Evolutionary conservation across 805 yeast species (phyloP).

Genomic region (Yarrowia porcina): DNA sequence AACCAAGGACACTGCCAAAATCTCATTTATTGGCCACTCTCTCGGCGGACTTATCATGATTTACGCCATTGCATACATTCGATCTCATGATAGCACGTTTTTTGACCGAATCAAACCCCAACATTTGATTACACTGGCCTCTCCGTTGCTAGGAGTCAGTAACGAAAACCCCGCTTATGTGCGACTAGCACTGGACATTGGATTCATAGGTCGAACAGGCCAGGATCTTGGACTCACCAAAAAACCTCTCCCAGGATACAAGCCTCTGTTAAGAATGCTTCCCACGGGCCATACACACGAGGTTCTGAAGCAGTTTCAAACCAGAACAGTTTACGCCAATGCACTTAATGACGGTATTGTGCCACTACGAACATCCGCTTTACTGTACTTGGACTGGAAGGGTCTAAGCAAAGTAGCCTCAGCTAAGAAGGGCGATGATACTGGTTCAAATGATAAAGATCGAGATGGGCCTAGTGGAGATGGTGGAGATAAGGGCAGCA

Average conservation of each 20-base stretch:
- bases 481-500: conserved; percentile 26
- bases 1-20: conserved; percentile 48
- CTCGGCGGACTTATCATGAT: conserved; percentile 91
- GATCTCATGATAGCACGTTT: conserved; percentile 59
- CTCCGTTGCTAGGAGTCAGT: conserved; percentile 84
- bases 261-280: conserved; percentile 69
- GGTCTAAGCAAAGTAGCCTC: conserved; percentile 56
- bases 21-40: conserved; percentile 91
- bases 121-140: conserved; percentile 78
- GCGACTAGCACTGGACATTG: conserved; percentile 78
- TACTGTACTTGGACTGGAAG: conserved; percentile 80
- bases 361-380: conserved; percentile 84
- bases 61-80: conserved; percentile 81
- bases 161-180: conserved; percentile 86
- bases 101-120: conserved; percentile 63
- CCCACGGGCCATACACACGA: conserved; percentile 73
- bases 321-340: conserved; percentile 85
- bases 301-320: conserved; percentile 57
- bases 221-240: conserved; percentile 73
- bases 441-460: conserved; percentile 27
- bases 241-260: conserved; percentile 36
- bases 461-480: conserved; percentile 28
- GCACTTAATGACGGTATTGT: conserved; percentile 92
- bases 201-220: conserved; percentile 90
- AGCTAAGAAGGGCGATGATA: conserved; percentile 34